Conservation (phyloP, 176 grass and related monocot genomes). For the Calamus simplicifolius region DNA sequence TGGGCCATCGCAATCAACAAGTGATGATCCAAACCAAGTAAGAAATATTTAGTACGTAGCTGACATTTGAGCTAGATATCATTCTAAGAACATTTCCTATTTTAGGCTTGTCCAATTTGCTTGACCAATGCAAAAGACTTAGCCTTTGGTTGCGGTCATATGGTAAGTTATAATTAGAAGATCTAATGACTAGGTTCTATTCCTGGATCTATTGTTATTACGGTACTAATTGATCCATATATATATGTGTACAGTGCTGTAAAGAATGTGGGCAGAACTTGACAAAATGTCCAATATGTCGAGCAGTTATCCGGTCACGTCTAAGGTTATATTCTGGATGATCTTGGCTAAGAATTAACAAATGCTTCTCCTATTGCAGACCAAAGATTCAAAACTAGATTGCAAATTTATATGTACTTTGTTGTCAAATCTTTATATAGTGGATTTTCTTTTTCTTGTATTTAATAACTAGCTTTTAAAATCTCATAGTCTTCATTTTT, state of each 20-base stretch:
- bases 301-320: slow-evolving; percentile 49
- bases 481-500: too few species aligned
- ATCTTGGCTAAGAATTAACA: neutral
- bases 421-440: too few species aligned
- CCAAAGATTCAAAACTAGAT: too few species aligned
- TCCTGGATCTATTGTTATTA: neutral
- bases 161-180: slow-evolving; percentile 30
- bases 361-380: too few species aligned
- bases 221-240: neutral
- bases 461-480: too few species aligned
- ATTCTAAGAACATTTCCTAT: neutral
- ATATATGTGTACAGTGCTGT: slow-evolving; percentile 45
- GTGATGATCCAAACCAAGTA: slow-evolving; percentile 44
- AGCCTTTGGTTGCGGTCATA: slow-evolving; percentile 85
- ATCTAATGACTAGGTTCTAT: neutral
- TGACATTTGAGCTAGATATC: too few species aligned
- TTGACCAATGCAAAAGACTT: slow-evolving; percentile 71
- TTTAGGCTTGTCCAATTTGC: slow-evolving; percentile 82
- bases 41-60: neutral
- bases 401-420: too few species aligned
- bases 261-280: slow-evolving; percentile 78
- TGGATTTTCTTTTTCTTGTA: too few species aligned
- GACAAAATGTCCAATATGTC: slow-evolving; percentile 79
- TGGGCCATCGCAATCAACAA: neutral
- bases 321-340: slow-evolving; percentile 74